These are phyloP conservation scores for Coleophoma eucalyptorum DNA, from an alignment of 2,329 filamentous ascomycete species.

Conservation along the genomic window DNA sequence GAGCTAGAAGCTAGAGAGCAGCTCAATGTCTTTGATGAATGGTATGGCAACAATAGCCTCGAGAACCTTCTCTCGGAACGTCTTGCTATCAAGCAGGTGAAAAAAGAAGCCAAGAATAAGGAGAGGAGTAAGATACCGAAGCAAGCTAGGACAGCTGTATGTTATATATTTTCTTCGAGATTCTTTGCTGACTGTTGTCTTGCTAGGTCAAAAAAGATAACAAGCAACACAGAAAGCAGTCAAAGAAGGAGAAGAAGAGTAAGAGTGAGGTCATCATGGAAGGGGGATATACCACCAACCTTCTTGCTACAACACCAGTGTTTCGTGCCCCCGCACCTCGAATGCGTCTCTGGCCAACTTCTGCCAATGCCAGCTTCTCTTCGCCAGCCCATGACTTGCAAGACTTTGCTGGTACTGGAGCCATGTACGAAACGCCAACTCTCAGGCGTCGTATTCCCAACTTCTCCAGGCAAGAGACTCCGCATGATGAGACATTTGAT, in stretches of 20 bases:
- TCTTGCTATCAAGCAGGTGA: slow-evolving; percentile 71
- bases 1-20: slow-evolving; percentile 61
- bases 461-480: slow-evolving; percentile 13
- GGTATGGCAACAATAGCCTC: slow-evolving; percentile 72
- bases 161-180: no score
- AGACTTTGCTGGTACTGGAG: slow-evolving; percentile 3
- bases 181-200: no score
- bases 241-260: slow-evolving; percentile 6
- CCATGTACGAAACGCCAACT: slow-evolving; percentile 23
- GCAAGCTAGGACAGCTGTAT: neutral
- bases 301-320: slow-evolving; percentile 10
- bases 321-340: slow-evolving; percentile 25
- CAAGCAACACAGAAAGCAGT: neutral
- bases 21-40: slow-evolving; percentile 68
- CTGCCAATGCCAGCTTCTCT: slow-evolving; percentile 3
- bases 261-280: slow-evolving; percentile 22
- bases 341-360: slow-evolving; percentile 25
- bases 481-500: slow-evolving; percentile 8
- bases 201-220: no score
- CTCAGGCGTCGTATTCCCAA: slow-evolving; percentile 18
- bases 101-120: slow-evolving; percentile 39
- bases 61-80: slow-evolving; percentile 73
- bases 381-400: slow-evolving; percentile 3
- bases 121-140: slow-evolving; percentile 1
- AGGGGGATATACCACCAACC: neutral